A percentile compares a stretch with the other conserved stretches of the same genome.
Conservation (phyloP, 1,139 yeast species). For the Geotrichum cucujoidarum region DNA sequence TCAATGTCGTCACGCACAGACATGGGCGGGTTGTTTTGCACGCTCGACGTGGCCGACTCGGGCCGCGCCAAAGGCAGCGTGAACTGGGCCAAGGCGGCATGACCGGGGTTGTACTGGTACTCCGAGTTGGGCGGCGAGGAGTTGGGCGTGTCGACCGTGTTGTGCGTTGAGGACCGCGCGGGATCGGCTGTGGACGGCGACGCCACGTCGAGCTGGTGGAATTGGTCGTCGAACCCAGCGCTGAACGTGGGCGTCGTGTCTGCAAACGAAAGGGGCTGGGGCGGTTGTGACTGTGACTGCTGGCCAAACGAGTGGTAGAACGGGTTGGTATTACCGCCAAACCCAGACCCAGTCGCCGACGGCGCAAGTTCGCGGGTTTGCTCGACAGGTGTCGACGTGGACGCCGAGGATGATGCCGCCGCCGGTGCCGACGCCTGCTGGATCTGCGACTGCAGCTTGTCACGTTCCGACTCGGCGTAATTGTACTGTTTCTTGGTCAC, state of each 20-base stretch:
- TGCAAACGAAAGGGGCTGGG: constrained; percentile 7
- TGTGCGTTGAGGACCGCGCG: constrained; percentile 42
- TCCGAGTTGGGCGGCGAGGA: constrained; percentile 53
- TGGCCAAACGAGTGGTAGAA: constrained; percentile 12
- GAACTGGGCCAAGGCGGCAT: constrained; percentile 38
- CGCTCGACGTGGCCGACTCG: constrained; percentile 82
- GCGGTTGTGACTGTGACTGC: neutral
- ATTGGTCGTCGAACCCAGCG: constrained; percentile 29
- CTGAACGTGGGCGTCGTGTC: constrained; percentile 10
- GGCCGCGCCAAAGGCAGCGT: constrained; percentile 56
- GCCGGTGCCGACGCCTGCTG: constrained; percentile 34
- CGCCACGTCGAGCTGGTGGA: constrained; percentile 28
- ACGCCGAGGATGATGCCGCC: constrained; percentile 32
- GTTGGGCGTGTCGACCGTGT: constrained; percentile 48
- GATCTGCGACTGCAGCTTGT: constrained; percentile 42
- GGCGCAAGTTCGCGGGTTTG: constrained; percentile 24
- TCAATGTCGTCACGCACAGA: constrained; percentile 80
- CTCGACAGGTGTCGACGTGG: constrained; percentile 21
- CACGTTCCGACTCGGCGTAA: constrained; percentile 50
- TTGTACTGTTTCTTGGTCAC: constrained; percentile 68
- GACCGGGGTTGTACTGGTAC: constrained; percentile 33
- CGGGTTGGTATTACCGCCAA: constrained; percentile 19
- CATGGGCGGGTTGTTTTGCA: constrained; percentile 85
- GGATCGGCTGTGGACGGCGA: constrained; percentile 32
- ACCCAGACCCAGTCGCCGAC: constrained; percentile 18